Conservation (phyloP, 257 asterid genomes). For the Anisodus tanguticus region DNA sequence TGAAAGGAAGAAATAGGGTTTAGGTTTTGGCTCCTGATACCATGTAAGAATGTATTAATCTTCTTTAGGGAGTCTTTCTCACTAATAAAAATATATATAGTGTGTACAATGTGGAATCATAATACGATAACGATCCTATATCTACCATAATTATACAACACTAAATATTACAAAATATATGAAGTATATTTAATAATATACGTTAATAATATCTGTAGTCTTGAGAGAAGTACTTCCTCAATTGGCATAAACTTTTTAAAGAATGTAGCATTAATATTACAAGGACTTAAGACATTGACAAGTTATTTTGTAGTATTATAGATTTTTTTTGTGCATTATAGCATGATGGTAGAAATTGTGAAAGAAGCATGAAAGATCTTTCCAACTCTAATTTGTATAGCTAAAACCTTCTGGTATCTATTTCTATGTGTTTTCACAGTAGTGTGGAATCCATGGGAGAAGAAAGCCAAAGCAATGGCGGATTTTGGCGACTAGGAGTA, state of each 20-base stretch:
- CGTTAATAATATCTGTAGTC: too few relatives aligned
- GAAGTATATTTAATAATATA: too few relatives aligned
- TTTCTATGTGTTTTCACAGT: conserved; percentile 38
- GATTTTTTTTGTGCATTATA: too few relatives aligned
- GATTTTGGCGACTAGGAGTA: conserved; percentile 90
- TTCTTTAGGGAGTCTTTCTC: too few relatives aligned
- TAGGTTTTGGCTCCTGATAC: too few relatives aligned
- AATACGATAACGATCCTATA: too few relatives aligned
- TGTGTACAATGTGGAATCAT: too few relatives aligned
- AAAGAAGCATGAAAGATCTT: neutral
- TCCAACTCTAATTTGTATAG: neutral
- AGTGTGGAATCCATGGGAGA: conserved; percentile 98
- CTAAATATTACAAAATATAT: too few relatives aligned
- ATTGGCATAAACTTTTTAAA: neutral
- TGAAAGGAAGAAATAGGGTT: too few relatives aligned
- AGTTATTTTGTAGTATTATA: neutral
- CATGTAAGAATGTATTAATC: too few relatives aligned
- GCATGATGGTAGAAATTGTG: neutral
- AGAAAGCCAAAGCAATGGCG: conserved; percentile 77
- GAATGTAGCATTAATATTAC: neutral
- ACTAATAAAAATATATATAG: too few relatives aligned
- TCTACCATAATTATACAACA: too few relatives aligned
- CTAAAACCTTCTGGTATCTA: conserved; percentile 14
- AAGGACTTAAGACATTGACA: neutral
- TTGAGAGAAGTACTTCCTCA: neutral